Percentiles rank a stretch among this genome's conserved stretches.
Evolutionary conservation across 805 yeast species (phyloP).

Genomic region (Pichia cephalocereana): DNA sequence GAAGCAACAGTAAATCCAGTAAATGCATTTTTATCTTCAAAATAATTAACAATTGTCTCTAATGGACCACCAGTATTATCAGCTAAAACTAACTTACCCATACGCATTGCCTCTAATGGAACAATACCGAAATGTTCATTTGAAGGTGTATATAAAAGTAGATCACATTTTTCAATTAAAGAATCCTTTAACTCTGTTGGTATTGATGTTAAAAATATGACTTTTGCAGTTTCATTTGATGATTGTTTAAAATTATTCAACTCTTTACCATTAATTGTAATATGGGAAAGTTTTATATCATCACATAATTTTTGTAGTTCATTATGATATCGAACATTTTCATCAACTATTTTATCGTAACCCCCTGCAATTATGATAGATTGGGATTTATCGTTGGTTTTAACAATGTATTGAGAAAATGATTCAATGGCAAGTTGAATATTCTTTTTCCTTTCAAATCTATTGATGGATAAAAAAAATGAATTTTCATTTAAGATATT

Average conservation of each 20-base stretch:
- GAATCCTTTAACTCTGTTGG: constrained; percentile 54
- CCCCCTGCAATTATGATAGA: constrained; percentile 84
- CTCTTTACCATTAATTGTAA: not conserved
- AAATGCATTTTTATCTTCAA: constrained; percentile 10
- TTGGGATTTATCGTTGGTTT: constrained; percentile 26
- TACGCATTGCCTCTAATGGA: constrained; percentile 89
- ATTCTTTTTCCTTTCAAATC: constrained; percentile 84
- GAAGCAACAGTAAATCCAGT: constrained; percentile 58
- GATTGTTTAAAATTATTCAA: not conserved
- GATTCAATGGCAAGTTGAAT: constrained; percentile 69
- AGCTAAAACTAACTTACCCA: constrained; percentile 77
- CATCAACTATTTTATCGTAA: constrained; percentile 65
- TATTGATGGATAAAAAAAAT: constrained; percentile 66
- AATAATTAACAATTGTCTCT: constrained; percentile 52
- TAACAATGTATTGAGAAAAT: constrained; percentile 37
- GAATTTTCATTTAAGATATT: constrained; percentile 28
- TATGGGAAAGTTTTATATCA: constrained; percentile 2
- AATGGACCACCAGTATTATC: constrained; percentile 88
- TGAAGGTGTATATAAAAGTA: constrained; percentile 81
- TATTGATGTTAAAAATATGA: constrained; percentile 68
- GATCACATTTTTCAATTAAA: constrained; percentile 45
- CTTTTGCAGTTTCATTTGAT: constrained; percentile 6
- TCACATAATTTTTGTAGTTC: constrained; percentile 48
- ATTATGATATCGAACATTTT: constrained; percentile 62
- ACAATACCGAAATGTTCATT: constrained; percentile 97